A percentile compares a stretch with the other conserved stretches of the same genome.
These are phyloP conservation scores for Sporothrix luriei DNA, from an alignment of 2,329 filamentous ascomycete genomes.

Conservation along the genomic window DNA sequence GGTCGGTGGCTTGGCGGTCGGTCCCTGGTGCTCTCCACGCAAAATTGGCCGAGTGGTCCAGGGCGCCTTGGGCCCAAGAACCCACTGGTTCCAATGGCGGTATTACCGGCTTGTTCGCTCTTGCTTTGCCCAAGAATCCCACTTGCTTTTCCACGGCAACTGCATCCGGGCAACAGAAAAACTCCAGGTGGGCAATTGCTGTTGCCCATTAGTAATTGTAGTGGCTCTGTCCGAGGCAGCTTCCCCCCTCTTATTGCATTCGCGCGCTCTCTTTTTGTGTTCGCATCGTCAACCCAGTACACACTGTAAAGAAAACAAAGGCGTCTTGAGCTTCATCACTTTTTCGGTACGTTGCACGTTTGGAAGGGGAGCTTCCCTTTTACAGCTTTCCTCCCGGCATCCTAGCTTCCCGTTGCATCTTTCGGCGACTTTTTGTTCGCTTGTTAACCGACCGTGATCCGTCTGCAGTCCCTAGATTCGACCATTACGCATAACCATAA, in stretches of 20 bases:
- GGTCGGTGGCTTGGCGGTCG: too few species aligned
- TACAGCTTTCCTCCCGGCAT: background rate
- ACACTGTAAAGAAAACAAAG: background rate
- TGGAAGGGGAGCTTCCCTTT: background rate
- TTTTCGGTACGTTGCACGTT: background rate
- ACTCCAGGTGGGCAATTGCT: constrained; percentile 6
- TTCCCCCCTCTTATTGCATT: background rate
- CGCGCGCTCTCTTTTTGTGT: background rate
- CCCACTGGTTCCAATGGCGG: background rate
- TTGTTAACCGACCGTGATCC: background rate
- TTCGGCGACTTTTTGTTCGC: constrained; percentile 4
- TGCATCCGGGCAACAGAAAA: background rate
- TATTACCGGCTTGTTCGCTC: background rate
- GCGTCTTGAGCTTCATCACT: background rate
- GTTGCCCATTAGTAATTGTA: constrained; percentile 4
- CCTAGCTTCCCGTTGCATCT: background rate
- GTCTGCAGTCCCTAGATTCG: background rate
- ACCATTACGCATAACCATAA: constrained; percentile 34
- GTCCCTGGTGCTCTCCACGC: too few species aligned
- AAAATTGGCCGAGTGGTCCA: too few species aligned
- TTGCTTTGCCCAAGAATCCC: background rate
- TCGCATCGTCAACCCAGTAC: background rate
- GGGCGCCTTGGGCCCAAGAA: too few species aligned
- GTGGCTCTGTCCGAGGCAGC: background rate
- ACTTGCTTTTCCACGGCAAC: constrained; percentile 1